Base-by-base conservation (phyloP, 73 alveolate species). In the Paramecium biaurelia region DNA sequence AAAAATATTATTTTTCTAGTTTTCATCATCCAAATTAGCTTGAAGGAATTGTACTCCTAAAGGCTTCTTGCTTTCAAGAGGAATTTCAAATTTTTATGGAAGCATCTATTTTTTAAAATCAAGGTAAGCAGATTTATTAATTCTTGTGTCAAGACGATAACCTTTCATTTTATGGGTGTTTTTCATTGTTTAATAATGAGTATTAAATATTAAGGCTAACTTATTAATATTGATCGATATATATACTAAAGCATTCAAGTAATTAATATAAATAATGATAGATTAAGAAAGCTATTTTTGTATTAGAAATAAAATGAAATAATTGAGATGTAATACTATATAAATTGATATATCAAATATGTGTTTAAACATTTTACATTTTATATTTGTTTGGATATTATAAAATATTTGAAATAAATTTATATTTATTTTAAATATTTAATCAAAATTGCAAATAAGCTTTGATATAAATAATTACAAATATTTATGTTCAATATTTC, bases 191-290 rank as follows among this genome's bases (percentile, higher is more conserved):
- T 63, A 63, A 63, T 63, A 7, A 63, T 32, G 26, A 63, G 84
- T 63, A 63, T 30, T 30, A 63, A 63, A 63, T 63, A 63, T 63
- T 63, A 63, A 63, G 84, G 45, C 84, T 63, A 63, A 63, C 84
- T 26, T 63, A 63, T 30, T 63, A 63, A 63, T 30, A 26, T 30
- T 26, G 84, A 63, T 63, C 47, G 49, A 30, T 63, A 23, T 63
- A 63, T 63, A 53, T 53, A 53, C 84, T 30, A 30, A 14, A 63
- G 41, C 45, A 26, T 30, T 23, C 49, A 63, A 26, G 84, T 26
- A 63, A 26, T 26, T 30, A 63, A 26, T 26, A 63, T 63, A 30
- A 63, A 63, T 30, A 26, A 63, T 30, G 45, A 63, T 63, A 32
- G 45, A 20, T 63, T 26, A 4, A n/a, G 14, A 53, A 63, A 30